phyloP scores from a whole-genome alignment of 345 rosid species.

The Populus deltoides region DNA sequence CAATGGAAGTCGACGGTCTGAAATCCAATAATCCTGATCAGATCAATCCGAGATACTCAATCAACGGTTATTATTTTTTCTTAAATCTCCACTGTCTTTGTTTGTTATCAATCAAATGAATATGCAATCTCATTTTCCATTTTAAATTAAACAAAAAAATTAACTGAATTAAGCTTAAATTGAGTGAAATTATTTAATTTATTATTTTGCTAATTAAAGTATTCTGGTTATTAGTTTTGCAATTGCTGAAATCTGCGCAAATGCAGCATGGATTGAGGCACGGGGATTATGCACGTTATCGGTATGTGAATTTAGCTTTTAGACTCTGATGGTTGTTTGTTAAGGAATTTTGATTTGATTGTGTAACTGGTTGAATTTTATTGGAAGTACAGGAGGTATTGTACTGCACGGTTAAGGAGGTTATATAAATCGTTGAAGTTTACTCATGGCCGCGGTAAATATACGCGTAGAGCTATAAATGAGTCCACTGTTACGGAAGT shows the following conservation, averaged over 20 bases:
- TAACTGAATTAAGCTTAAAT: background rate
- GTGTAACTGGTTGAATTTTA: constrained; percentile 18
- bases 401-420: constrained; percentile 94
- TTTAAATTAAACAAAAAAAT: background rate
- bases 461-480: constrained; percentile 57
- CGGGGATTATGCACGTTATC: constrained; percentile 85
- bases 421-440: constrained; percentile 86
- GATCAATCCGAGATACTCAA: constrained; percentile 66
- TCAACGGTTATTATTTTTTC: constrained; percentile 51
- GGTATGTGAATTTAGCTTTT: constrained; percentile 35
- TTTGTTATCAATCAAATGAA: background rate
- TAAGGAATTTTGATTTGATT: background rate
- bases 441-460: constrained; percentile 94
- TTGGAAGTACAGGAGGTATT: constrained; percentile 70
- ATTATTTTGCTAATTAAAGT: background rate
- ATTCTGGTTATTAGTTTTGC: constrained; percentile 52
- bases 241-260: constrained; percentile 84
- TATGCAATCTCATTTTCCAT: background rate
- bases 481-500: constrained; percentile 91
- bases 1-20: constrained; percentile 74
- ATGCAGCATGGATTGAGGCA: constrained; percentile 98
- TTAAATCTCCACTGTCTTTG: background rate
- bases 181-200: background rate
- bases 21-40: constrained; percentile 50
- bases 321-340: background rate